Evolutionary conservation across 768 basidiomycete genomes (phyloP).

Genomic region (Auricularia cornea): DNA sequence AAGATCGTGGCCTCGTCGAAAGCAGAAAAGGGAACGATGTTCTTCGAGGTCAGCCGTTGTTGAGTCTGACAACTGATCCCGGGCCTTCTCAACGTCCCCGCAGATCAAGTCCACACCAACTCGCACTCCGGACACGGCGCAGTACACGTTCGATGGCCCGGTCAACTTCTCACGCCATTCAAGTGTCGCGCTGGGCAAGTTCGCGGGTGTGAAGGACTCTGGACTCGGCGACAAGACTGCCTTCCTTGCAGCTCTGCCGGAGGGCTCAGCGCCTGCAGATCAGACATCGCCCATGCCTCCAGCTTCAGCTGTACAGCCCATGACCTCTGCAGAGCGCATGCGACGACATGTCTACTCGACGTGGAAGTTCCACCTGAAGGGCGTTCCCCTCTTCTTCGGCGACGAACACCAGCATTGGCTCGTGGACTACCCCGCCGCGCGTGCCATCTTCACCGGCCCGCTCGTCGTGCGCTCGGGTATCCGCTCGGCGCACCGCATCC

Average conservation of each 20-base stretch:
- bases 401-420: slow-evolving; percentile 62
- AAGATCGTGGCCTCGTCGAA: slow-evolving; percentile 47
- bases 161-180: slow-evolving; percentile 62
- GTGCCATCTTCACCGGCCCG: slow-evolving; percentile 59
- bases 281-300: not conserved
- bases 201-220: slow-evolving; percentile 49
- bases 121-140: slow-evolving; percentile 19
- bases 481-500: slow-evolving; percentile 62
- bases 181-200: slow-evolving; percentile 58
- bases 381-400: slow-evolving; percentile 51
- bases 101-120: slow-evolving; percentile 39
- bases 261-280: not conserved
- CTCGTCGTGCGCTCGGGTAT: slow-evolving; percentile 47
- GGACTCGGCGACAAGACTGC: not conserved
- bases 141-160: slow-evolving; percentile 67
- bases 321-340: not conserved
- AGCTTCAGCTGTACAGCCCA: not conserved
- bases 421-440: slow-evolving; percentile 55
- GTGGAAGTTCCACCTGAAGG: slow-evolving; percentile 62
- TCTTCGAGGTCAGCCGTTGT: slow-evolving; percentile 46
- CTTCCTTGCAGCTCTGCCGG: not conserved
- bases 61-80: not conserved
- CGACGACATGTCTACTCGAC: slow-evolving; percentile 48
- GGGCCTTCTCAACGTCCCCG: not conserved
- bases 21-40: slow-evolving; percentile 53